Conservation (phyloP, 306 rosid species). For the Chamaecrista fasciculata region DNA sequence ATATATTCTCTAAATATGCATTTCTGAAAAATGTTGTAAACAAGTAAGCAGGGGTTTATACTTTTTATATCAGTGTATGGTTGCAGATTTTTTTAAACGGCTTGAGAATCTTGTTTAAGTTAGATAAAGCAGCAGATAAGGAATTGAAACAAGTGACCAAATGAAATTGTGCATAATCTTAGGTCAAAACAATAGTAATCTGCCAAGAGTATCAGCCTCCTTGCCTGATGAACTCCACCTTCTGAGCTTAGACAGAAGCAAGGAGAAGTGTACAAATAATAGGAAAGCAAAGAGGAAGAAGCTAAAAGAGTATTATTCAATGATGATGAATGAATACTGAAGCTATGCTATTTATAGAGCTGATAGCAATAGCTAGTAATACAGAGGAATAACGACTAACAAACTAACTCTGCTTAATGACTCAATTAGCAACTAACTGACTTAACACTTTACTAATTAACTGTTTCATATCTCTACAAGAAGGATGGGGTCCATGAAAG, state of each 20-base stretch:
- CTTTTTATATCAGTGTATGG: neutral
- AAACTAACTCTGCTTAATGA: too few relatives aligned
- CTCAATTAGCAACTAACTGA: too few relatives aligned
- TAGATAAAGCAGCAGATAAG: neutral
- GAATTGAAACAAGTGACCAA: slow-evolving; percentile 1
- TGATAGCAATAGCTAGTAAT: too few relatives aligned
- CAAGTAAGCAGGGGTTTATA: slow-evolving; percentile 11
- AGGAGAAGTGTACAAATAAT: neutral
- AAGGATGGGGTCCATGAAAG: neutral
- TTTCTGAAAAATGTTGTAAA: neutral
- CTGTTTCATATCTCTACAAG: too few relatives aligned
- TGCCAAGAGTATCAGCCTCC: neutral
- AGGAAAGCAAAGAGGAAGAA: too few relatives aligned
- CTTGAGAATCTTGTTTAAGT: neutral
- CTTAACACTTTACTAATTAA: too few relatives aligned
- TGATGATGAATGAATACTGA: too few relatives aligned
- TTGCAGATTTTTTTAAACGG: neutral
- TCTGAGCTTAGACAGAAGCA: neutral
- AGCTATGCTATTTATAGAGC: too few relatives aligned
- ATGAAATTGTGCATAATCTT: neutral
- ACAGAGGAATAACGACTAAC: too few relatives aligned
- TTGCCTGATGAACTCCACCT: neutral
- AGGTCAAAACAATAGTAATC: neutral
- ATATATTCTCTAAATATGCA: neutral
- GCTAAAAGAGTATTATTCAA: too few relatives aligned